Conservation (phyloP, 306 rosid genomes). For the Prunus dulcis region DNA sequence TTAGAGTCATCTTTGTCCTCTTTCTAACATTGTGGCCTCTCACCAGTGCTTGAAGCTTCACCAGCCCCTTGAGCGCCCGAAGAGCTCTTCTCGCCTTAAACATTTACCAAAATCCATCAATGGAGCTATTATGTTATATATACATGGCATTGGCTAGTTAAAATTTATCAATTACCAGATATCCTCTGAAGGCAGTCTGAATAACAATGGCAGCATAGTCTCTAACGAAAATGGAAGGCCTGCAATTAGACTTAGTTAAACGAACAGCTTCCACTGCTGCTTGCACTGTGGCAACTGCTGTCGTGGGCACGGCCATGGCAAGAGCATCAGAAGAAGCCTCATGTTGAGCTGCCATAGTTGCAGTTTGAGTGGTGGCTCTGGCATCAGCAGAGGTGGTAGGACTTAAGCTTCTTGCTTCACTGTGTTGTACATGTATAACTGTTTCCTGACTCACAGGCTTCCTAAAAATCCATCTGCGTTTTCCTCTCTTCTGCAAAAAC, state of each 20-base stretch:
- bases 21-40: slow-evolving; percentile 53
- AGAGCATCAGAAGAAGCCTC: slow-evolving; percentile 18
- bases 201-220: slow-evolving; percentile 45
- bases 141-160: background rate
- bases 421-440: slow-evolving; percentile 21
- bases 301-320: slow-evolving; percentile 42
- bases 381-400: slow-evolving; percentile 18
- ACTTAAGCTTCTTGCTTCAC: slow-evolving; percentile 15
- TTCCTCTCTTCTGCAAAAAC: slow-evolving; percentile 46
- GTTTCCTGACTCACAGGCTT: slow-evolving; percentile 40
- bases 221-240: slow-evolving; percentile 37
- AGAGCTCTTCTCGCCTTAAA: slow-evolving; percentile 58
- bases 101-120: background rate
- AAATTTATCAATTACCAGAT: slow-evolving; percentile 31
- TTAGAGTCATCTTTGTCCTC: slow-evolving; percentile 45
- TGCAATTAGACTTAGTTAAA: slow-evolving; percentile 7
- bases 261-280: slow-evolving; percentile 41
- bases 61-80: slow-evolving; percentile 50
- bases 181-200: slow-evolving; percentile 58
- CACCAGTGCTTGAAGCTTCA: slow-evolving; percentile 59
- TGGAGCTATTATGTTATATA: background rate
- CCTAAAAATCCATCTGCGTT: slow-evolving; percentile 54
- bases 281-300: slow-evolving; percentile 42
- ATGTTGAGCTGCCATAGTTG: background rate
- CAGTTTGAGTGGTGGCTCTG: background rate